Percentiles rank a stretch among this genome's conserved stretches.
phyloP scores from a whole-genome alignment of 2,329 filamentous ascomycete species.

The Trichoderma harzianum region DNA sequence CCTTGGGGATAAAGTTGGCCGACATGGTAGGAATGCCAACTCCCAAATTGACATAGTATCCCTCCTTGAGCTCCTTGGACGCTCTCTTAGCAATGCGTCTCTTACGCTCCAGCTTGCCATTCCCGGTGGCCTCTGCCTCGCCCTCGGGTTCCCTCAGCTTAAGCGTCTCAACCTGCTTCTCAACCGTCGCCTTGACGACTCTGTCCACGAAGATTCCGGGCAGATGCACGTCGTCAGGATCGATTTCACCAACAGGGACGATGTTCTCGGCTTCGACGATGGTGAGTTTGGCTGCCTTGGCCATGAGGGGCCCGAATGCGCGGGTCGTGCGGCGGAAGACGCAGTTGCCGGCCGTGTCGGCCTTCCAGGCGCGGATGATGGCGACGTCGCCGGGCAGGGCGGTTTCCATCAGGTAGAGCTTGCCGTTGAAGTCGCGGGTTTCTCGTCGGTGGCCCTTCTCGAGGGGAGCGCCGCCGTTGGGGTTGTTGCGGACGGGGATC shows the following conservation, averaged over 20 bases:
- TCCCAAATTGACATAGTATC: constrained; percentile 76
- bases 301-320: constrained; percentile 73
- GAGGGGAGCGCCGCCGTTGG: constrained; percentile 57
- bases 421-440: constrained; percentile 68
- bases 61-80: constrained; percentile 76
- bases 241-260: constrained; percentile 69
- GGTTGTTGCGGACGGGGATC: constrained; percentile 61
- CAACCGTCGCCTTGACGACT: constrained; percentile 68
- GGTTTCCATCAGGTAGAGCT: constrained; percentile 73
- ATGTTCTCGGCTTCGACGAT: constrained; percentile 87
- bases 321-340: constrained; percentile 77
- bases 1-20: constrained; percentile 67
- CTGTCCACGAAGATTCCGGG: constrained; percentile 81
- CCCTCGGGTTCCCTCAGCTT: constrained; percentile 51
- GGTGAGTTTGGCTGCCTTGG: constrained; percentile 71
- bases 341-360: constrained; percentile 73
- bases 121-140: constrained; percentile 29
- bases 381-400: constrained; percentile 73
- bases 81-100: constrained; percentile 73
- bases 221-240: constrained; percentile 71
- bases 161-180: constrained; percentile 69
- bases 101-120: constrained; percentile 51
- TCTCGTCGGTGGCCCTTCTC: constrained; percentile 66
- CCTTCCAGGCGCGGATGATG: constrained; percentile 73
- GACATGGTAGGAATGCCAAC: constrained; percentile 87